Evolutionary conservation across 352 stramenopile species (phyloP), one percentile per base, ranked within the genome.

Genomic region (Peronospora destructor): DNA sequence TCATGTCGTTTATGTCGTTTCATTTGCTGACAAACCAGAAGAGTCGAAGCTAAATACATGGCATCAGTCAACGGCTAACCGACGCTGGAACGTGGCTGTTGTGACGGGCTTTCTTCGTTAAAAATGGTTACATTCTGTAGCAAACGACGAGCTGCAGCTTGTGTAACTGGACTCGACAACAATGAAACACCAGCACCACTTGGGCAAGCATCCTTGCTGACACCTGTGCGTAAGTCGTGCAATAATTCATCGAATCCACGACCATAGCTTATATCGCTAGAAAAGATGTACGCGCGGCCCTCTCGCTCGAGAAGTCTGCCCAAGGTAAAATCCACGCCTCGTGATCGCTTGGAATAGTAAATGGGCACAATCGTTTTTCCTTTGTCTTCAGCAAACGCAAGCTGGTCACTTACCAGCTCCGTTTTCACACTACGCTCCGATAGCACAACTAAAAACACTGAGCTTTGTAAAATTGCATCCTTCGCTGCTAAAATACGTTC

Each of bases 331-430:
- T 84, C 70, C 25, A 85, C 51, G 16, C 81, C 46, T 23, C 59
- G 63, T 1, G 74, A 71, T 13, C 61, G 58, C 45, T 66, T 76
- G 12, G 72, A 84, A 36, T 74, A 85, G 53, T 87, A 84, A 19
- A 88, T 67, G 1, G 81, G 78, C 25, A 88, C 71, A 59, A 90
- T 82, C 21, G 58, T 59, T 63, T 87, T 88, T 42, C 74, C 80
- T 49, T 87, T 87, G 53, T 91, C 80, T 55, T 89, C 77, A 2
- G 77, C 80, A 45, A 88, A 91, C 13, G 75, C 80, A n/a, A 89
- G 53, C 59, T 91, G 77, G 55, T 89, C 77, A 53, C 77, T 88
- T 42, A 92, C 73, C 16, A 92, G 61, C 49, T 92, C 81, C 5
- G 73, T 89, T 59, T 85, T 82, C 41, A 79, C 76, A 52, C 68